phyloP scores from a whole-genome alignment of 164 flowering plant genomes.

The Hamamelis virginiana region DNA sequence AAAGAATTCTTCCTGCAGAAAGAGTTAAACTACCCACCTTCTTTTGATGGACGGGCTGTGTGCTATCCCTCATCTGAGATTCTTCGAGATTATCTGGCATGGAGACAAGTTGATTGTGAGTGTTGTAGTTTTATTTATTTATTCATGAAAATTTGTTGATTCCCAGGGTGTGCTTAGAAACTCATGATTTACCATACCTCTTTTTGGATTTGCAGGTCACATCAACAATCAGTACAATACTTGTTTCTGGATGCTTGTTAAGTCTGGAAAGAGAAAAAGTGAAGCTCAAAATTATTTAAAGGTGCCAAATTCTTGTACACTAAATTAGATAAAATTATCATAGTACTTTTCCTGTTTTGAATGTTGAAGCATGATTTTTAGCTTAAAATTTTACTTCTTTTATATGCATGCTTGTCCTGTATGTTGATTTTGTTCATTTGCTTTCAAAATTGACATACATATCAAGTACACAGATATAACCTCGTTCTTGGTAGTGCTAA shows the following conservation, averaged over 20 bases:
- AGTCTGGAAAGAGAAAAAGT: conserved; percentile 70
- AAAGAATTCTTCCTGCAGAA: conserved; percentile 56
- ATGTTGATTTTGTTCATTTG: neutral
- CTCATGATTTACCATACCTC: neutral
- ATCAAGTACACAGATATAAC: too few species aligned
- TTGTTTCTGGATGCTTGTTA: conserved; percentile 89
- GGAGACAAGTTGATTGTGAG: conserved; percentile 96
- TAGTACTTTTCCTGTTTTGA: neutral
- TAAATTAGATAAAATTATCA: neutral
- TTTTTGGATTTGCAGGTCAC: conserved; percentile 49
- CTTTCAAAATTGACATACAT: too few species aligned
- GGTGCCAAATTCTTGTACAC: conserved; percentile 29
- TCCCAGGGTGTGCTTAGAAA: neutral
- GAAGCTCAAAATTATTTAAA: conserved; percentile 71
- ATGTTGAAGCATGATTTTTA: neutral
- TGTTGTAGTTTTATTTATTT: conserved; percentile 4
- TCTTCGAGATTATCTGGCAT: conserved; percentile 72
- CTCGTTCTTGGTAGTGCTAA: too few species aligned
- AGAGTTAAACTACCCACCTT: conserved; percentile 62
- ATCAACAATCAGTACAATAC: conserved; percentile 93
- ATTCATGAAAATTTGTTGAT: neutral
- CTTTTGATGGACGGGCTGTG: conserved; percentile 80
- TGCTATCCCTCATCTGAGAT: conserved; percentile 69
- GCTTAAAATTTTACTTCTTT: neutral
- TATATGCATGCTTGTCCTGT: neutral